These are phyloP conservation scores for Pseudocercospora eumusae DNA, from an alignment of 2,329 filamentous ascomycete genomes.

Conservation along the genomic window DNA sequence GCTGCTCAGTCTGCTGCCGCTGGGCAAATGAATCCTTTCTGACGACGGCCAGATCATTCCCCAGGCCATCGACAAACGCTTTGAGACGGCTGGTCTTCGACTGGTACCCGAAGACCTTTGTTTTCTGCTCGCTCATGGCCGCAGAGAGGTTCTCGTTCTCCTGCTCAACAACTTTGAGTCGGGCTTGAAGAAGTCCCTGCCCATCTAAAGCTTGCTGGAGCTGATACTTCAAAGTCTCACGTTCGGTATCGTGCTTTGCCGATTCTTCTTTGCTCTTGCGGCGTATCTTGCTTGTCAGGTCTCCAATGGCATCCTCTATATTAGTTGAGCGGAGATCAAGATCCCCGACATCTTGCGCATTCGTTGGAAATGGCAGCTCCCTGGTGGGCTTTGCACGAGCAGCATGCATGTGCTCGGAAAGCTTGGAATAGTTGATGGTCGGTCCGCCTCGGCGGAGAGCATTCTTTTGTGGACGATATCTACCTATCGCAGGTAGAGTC, in stretches of 20 bases:
- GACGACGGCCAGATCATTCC: constrained; percentile 28
- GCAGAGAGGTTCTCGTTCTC: constrained; percentile 19
- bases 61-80: constrained; percentile 30
- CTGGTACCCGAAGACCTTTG: constrained; percentile 18
- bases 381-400: not conserved
- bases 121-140: constrained; percentile 20
- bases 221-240: constrained; percentile 1
- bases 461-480: not conserved
- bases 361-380: not conserved
- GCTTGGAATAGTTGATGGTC: not conserved
- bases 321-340: constrained; percentile 3
- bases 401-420: not conserved
- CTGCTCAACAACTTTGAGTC: constrained; percentile 12
- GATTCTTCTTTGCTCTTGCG: constrained; percentile 1
- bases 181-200: constrained; percentile 9
- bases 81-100: constrained; percentile 27
- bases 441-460: not conserved
- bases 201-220: constrained; percentile 3
- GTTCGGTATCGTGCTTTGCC: constrained; percentile 11
- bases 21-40: constrained; percentile 21
- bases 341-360: not conserved
- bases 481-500: not conserved
- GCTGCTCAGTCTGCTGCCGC: constrained; percentile 17
- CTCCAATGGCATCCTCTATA: constrained; percentile 1
- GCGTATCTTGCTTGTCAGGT: not conserved